Evolutionary conservation across 1,284 basidiomycete genomes (phyloP), one percentile per base, ranked within the genome.

Genomic region (Microbotryum silenes-acaulis): DNA sequence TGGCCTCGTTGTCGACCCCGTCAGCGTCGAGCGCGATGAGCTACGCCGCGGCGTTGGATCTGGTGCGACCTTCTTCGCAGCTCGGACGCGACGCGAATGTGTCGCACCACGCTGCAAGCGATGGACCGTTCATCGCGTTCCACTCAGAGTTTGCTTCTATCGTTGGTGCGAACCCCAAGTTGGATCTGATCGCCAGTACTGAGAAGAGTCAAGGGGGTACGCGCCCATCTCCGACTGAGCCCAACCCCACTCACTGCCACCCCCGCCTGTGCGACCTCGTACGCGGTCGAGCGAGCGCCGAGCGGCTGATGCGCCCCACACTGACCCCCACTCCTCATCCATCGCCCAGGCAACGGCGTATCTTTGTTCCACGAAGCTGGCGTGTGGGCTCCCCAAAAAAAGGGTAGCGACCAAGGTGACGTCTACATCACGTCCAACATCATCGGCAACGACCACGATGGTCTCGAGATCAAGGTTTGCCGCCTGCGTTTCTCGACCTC

Each of bases 401-500:
- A 25, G 20, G 51, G 25, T 6, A 29, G 25, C 12, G n/a, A 25
- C 12, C 8, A 33, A 25, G 51, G 51, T 16, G 25, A 53, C 33
- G 27, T 53, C 25, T 53, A 53, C 18, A 53, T 53, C 31, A 53
- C 51, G 29, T 53, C 51, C 12, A 53, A 53, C 27, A 53, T 53
- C 20, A 10, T 53, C 51, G 8, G 25, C 20, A 25, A 29, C n/a
- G 51, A 53, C 20, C 16, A n/a, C 51, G 25, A 53, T 9, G 25
- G 25, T 18, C 51, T 23, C 51, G 51, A 25, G 23, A 53, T 53
- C 1, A 53, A 53, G n/a, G 25, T 53, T n/a, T 53, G 51, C 27
- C n/a, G 51, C 12, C 51, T 53, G 14, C 31, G 51, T 10, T n/a
- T 53, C 31, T n/a, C n/a, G 10, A 6, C n/a, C 23, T 12, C 25